Evolutionary conservation across 2,329 filamentous ascomycete species (phyloP).

Genomic region (Colletotrichum horii): DNA sequence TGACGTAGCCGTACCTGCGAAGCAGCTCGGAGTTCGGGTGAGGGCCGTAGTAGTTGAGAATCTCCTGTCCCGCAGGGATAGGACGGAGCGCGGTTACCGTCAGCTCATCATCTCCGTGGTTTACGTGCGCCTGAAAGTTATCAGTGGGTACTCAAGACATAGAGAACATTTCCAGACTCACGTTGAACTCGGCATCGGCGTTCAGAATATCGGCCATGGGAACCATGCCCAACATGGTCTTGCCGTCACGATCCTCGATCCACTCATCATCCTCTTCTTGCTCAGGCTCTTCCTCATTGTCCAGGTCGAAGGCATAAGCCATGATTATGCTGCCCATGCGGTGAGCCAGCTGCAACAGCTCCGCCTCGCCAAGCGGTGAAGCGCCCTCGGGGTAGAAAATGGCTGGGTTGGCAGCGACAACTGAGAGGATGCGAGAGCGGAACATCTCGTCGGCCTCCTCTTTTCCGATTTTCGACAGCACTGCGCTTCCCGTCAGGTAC

Average conservation of each 20-base stretch:
- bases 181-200: constrained; percentile 87
- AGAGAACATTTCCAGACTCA: constrained; percentile 34
- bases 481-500: constrained; percentile 77
- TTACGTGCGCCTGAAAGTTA: constrained; percentile 52
- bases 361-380: constrained; percentile 42
- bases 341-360: constrained; percentile 65
- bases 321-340: constrained; percentile 88
- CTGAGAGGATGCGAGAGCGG: constrained; percentile 54
- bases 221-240: constrained; percentile 80
- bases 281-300: constrained; percentile 60
- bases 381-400: constrained; percentile 49
- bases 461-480: constrained; percentile 79
- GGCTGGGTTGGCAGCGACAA: constrained; percentile 48
- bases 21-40: constrained; percentile 83
- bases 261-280: constrained; percentile 68
- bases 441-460: constrained; percentile 75
- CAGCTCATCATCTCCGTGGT: constrained; percentile 59
- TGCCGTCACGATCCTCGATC: constrained; percentile 66
- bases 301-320: constrained; percentile 90
- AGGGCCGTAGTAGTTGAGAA: constrained; percentile 89
- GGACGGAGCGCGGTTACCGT: constrained; percentile 74
- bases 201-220: constrained; percentile 91
- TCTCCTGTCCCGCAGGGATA: constrained; percentile 74
- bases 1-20: constrained; percentile 87
- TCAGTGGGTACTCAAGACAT: not conserved